A percentile compares a stretch with the other conserved stretches of the same genome.
Evolutionary conservation across 495 filamentous ascomycete species (phyloP).

Genomic region (Alectoria sarmentosa): DNA sequence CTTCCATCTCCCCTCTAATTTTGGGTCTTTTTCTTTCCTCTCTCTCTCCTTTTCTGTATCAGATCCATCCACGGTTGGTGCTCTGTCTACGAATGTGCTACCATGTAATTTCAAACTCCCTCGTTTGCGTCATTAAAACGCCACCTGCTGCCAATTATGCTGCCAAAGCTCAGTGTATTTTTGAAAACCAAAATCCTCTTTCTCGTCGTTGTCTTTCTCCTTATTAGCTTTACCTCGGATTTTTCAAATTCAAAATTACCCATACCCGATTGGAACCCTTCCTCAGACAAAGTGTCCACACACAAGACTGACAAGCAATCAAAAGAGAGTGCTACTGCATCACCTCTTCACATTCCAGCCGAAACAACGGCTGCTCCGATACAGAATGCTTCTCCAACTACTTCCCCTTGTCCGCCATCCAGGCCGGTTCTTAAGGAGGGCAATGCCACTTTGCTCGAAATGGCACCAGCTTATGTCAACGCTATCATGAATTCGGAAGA

Average conservation of each 20-base stretch:
- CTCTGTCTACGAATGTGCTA: neutral
- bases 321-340: neutral
- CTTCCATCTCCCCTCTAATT: neutral
- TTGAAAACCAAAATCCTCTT: neutral
- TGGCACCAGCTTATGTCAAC: slow-evolving; percentile 27
- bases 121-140: neutral
- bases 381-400: neutral
- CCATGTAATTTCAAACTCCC: neutral
- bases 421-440: slow-evolving; percentile 8
- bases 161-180: neutral
- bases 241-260: neutral
- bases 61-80: neutral
- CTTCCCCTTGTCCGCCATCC: neutral
- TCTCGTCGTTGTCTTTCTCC: neutral
- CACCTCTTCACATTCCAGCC: neutral
- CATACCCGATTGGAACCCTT: neutral
- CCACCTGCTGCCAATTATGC: neutral
- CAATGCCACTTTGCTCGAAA: slow-evolving; percentile 23
- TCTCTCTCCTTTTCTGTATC: neutral
- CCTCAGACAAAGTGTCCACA: neutral
- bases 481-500: slow-evolving; percentile 31
- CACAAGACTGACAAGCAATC: neutral
- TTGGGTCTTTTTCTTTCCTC: no score
- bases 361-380: neutral
- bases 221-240: neutral